Conservation (phyloP, 345 rosid genomes). For the Salix brachista region DNA sequence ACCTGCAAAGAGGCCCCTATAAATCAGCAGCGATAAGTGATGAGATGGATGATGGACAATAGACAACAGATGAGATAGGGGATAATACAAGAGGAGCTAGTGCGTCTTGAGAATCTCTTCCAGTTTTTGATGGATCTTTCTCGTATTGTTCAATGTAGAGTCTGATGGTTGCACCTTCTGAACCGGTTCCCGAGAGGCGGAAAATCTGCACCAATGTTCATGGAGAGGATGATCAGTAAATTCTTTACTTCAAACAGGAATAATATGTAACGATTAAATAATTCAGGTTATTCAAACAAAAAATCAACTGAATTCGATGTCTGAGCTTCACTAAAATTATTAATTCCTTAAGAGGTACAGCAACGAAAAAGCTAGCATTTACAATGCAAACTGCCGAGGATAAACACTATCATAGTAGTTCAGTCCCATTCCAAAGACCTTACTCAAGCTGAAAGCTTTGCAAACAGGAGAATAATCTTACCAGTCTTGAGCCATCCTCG, state of each 20-base stretch:
- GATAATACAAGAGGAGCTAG: conserved; percentile 79
- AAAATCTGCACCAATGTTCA: conserved; percentile 51
- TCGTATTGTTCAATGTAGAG: conserved; percentile 96
- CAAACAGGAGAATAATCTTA: conserved; percentile 30
- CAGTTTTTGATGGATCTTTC: conserved; percentile 83
- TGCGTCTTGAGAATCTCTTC: conserved; percentile 87
- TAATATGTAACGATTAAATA: background rate
- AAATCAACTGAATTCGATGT: background rate
- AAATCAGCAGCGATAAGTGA: conserved; percentile 2
- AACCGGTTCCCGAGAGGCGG: conserved; percentile 98
- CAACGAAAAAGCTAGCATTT: background rate
- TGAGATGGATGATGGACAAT: background rate
- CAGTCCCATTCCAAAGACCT: background rate
- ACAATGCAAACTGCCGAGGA: background rate
- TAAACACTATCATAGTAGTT: background rate
- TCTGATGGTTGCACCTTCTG: conserved; percentile 96
- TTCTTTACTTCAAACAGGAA: background rate
- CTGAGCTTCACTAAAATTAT: background rate
- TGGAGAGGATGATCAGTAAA: background rate
- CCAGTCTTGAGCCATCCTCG: conserved; percentile 92
- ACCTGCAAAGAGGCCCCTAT: conserved; percentile 48
- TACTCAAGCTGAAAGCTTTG: background rate
- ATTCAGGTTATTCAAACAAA: background rate
- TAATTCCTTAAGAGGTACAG: background rate
- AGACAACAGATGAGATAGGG: background rate